Conservation (phyloP, 2,329 filamentous ascomycete species). For the Colletotrichum camelliae region DNA sequence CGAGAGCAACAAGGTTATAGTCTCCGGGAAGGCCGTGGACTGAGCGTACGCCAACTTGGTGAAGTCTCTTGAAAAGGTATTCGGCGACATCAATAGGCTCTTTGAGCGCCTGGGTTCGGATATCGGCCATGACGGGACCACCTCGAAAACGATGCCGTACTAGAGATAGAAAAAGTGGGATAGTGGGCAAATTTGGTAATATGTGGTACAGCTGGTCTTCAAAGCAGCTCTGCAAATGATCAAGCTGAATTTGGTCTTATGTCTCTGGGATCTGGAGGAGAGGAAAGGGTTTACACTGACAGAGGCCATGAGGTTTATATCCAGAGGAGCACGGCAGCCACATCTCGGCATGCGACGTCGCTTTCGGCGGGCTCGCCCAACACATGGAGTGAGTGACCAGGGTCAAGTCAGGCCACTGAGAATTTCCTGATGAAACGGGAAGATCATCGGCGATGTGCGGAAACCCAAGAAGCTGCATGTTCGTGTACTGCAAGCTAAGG, state of each 20-base stretch:
- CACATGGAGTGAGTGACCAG: background rate
- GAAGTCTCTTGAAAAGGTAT: conserved; percentile 70
- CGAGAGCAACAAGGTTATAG: conserved; percentile 73
- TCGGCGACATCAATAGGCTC: conserved; percentile 66
- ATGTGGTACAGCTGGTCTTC: background rate
- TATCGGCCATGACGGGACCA: conserved; percentile 34
- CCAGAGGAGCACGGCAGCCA: background rate
- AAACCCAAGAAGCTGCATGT: background rate
- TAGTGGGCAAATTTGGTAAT: background rate
- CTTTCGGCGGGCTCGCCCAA: background rate
- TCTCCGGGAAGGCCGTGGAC: conserved; percentile 76
- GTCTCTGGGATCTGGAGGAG: background rate
- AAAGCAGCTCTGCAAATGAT: background rate
- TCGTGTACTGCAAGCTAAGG: background rate
- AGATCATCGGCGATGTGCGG: conserved; percentile 1
- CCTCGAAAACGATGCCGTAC: background rate
- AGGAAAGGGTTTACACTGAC: background rate
- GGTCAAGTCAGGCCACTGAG: conserved; percentile 9
- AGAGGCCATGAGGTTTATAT: conserved; percentile 1
- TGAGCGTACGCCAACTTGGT: conserved; percentile 68
- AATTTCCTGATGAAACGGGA: background rate
- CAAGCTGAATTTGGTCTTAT: background rate
- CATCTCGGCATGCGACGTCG: background rate
- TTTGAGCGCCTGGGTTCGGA: conserved; percentile 47
- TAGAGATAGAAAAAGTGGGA: background rate